phyloP scores from a whole-genome alignment of 106 monocot species.

The Dioscorea dumetorum region DNA sequence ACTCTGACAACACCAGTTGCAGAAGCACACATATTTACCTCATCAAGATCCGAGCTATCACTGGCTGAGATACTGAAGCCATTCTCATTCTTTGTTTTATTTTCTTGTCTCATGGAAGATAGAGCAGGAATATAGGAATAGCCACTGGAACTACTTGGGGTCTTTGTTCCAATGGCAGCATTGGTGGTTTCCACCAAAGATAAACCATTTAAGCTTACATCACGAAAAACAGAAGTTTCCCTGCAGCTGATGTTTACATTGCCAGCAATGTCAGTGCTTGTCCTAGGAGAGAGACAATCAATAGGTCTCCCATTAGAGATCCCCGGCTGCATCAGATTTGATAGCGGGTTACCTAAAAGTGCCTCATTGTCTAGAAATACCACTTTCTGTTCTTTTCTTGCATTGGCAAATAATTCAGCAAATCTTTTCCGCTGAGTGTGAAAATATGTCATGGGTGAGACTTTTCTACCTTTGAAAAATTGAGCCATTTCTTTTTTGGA shows the following conservation, averaged over 20 bases:
- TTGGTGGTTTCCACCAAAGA: constrained; percentile 9
- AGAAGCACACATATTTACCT: constrained; percentile 85
- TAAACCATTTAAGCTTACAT: constrained; percentile 13
- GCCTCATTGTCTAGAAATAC: constrained; percentile 17
- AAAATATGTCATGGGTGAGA: constrained; percentile 49
- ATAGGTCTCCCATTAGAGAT: constrained; percentile 27
- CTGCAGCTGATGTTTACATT: constrained; percentile 20
- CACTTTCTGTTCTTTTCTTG: constrained; percentile 5
- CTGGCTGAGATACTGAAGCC: constrained; percentile 6
- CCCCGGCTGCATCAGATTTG: constrained; percentile 8
- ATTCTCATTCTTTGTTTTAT: constrained; percentile 7
- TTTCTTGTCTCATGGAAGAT: background rate
- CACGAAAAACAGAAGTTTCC: constrained; percentile 15
- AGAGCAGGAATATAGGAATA: constrained; percentile 13
- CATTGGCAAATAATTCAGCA: constrained; percentile 7
- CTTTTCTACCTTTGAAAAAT: constrained; percentile 54
- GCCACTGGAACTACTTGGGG: constrained; percentile 4
- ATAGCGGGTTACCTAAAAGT: constrained; percentile 8
- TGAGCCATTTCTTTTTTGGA: constrained; percentile 59
- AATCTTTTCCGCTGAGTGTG: constrained; percentile 22
- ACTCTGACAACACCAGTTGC: constrained; percentile 93
- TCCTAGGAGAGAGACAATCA: constrained; percentile 3
- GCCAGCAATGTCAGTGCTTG: constrained; percentile 3
- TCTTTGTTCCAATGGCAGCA: constrained; percentile 11
- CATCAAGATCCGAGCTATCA: constrained; percentile 27